Percentiles rank a stretch among this genome's conserved stretches.
These are phyloP conservation scores for Heterobasidion occidentale DNA, from an alignment of 1,284 basidiomycete species.

Conservation along the genomic window DNA sequence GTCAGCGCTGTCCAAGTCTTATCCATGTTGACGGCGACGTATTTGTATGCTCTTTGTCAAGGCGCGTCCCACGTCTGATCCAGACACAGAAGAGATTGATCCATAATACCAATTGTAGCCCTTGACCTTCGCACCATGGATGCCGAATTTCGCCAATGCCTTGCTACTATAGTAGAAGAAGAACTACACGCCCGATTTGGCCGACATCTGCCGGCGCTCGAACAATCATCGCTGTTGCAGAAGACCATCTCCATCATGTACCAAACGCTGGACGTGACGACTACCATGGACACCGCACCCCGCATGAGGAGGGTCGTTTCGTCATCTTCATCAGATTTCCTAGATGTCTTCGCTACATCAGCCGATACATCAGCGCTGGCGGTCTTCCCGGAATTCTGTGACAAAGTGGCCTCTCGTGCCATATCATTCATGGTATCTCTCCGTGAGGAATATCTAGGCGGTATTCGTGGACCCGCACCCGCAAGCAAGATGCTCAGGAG, in stretches of 20 bases:
- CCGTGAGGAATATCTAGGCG: constrained; percentile 45
- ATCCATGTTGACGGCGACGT: constrained; percentile 65
- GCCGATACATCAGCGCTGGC: constrained; percentile 20
- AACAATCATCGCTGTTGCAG: constrained; percentile 23
- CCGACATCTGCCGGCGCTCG: constrained; percentile 25
- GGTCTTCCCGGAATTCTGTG: constrained; percentile 42
- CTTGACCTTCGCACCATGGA: constrained; percentile 72
- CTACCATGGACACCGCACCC: constrained; percentile 58
- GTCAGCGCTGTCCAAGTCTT: constrained; percentile 71
- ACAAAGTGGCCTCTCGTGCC: constrained; percentile 36
- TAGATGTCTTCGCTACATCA: constrained; percentile 44
- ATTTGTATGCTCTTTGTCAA: constrained; percentile 74
- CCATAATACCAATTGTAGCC: constrained; percentile 27
- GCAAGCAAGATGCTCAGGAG: constrained; percentile 55
- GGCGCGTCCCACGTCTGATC: constrained; percentile 20
- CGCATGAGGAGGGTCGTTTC: constrained; percentile 63
- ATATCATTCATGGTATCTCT: constrained; percentile 39
- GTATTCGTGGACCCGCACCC: constrained; percentile 45
- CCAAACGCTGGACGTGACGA: constrained; percentile 54
- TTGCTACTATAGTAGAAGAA: constrained; percentile 41
- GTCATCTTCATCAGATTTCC: constrained; percentile 48
- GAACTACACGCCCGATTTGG: constrained; percentile 43
- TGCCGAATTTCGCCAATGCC: constrained; percentile 46
- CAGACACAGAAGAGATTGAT: background rate
- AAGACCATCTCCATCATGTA: constrained; percentile 34